Base-by-base conservation (phyloP, 2,329 filamentous ascomycete genomes). In the Fusarium odoratissimum region DNA sequence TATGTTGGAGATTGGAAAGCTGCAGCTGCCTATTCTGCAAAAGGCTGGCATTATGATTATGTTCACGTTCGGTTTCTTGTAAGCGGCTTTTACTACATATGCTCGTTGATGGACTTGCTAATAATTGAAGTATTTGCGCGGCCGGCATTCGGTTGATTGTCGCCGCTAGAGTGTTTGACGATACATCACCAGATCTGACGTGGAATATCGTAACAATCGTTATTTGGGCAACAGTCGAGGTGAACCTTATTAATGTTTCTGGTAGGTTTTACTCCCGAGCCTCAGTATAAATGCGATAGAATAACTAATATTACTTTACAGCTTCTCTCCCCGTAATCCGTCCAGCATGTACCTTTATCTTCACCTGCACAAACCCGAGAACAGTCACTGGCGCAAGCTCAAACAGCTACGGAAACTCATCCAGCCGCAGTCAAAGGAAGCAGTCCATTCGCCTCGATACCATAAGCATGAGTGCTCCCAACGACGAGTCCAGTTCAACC, bases 1-100 rank as follows among this genome's bases (percentile, higher is more conserved):
- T 0, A 66, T 80, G 21, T 61, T 79, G 33, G 76, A 82, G 59
- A 77, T 82, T 21, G 63, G 64, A 12, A 78, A 77, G 30, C 57
- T 82, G 3, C 71, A 79, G 13, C 73, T 81, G 1, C 78, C 76
- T 1, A 45, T 45, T 1, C 13, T 72, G 1, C 79, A 80, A 41
- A 80, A 77, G 49, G 54, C 78, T 7, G 78, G 75, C 10, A 74
- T 80, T 2, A 71, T 75, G 35, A 46, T 75, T 23, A 75, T 80
- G 69, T 80, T 80, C 37, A 69, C 71, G n/a, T 80, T 79, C 61
- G 79, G 79, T 5, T 73, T 78, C 25, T 65, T 79, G 78, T 80
- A 65, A 65, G 78, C 71, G 8, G 31, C 10, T 8, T 13, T 4
- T 12, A 17, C 23, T 45, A 14, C 3, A 8, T 10, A 12, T 8